Evolutionary conservation across 352 stramenopile genomes (phyloP).

Genomic region (Phytophthora parvispora): DNA sequence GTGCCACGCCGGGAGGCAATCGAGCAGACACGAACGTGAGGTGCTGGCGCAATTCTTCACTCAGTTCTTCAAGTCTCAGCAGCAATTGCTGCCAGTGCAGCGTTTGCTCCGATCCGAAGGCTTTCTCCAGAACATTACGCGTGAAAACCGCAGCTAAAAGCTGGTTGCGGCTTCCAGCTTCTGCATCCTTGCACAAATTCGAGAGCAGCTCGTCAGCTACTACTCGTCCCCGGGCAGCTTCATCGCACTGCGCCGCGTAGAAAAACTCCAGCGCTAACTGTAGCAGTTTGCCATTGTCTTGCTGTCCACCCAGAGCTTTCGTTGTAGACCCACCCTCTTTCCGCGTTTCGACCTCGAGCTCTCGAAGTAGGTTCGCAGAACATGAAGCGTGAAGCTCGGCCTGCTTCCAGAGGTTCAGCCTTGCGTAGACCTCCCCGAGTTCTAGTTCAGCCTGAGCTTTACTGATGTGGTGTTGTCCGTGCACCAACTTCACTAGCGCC

Average conservation of each 20-base stretch:
- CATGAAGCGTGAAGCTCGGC: constrained; percentile 52
- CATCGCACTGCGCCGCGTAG: constrained; percentile 35
- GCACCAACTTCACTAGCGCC: constrained; percentile 60
- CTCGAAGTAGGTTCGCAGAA: constrained; percentile 48
- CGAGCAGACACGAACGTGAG: constrained; percentile 35
- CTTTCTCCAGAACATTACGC: constrained; percentile 15
- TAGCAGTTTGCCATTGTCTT: constrained; percentile 23
- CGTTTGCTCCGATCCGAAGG: constrained; percentile 38
- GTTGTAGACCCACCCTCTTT: not conserved
- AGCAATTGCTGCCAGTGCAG: constrained; percentile 79
- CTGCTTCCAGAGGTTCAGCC: constrained; percentile 80
- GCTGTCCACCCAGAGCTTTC: constrained; percentile 4
- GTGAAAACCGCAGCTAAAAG: constrained; percentile 21
- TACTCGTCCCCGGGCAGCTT: constrained; percentile 28
- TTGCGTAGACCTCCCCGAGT: constrained; percentile 63
- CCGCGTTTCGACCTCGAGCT: constrained; percentile 21
- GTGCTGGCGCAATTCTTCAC: constrained; percentile 46
- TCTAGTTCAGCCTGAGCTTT: constrained; percentile 62
- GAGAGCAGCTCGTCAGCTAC: constrained; percentile 8
- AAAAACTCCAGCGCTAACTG: constrained; percentile 32
- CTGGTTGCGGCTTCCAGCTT: constrained; percentile 7
- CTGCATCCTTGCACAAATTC: constrained; percentile 13
- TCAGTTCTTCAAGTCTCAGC: constrained; percentile 49
- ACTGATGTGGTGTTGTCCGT: constrained; percentile 44
- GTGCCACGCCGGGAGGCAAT: constrained; percentile 27